Conservation (phyloP, 2,329 filamentous ascomycete genomes). For the Penicillium janthinellum region DNA sequence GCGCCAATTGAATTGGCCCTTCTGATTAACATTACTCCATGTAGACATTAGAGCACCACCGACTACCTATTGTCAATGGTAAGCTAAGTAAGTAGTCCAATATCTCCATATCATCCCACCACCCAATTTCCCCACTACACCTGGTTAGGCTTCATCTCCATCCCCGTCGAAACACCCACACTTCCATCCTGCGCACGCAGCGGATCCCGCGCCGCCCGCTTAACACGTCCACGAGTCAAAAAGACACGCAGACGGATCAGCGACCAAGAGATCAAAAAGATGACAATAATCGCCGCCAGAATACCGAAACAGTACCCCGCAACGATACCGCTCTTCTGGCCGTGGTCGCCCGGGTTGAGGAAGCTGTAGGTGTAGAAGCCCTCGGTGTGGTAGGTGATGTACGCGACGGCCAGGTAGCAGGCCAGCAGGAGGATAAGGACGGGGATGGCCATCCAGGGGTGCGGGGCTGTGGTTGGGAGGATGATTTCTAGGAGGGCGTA, state of each 20-base stretch:
- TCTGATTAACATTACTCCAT: slow-evolving; percentile 11
- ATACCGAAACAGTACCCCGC: slow-evolving; percentile 65
- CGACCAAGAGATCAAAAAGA: slow-evolving; percentile 56
- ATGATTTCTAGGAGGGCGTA: slow-evolving; percentile 77
- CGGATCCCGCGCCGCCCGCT: slow-evolving; percentile 27
- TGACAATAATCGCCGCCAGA: slow-evolving; percentile 55
- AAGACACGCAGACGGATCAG: slow-evolving; percentile 58
- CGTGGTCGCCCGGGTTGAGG: slow-evolving; percentile 61
- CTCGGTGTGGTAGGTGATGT: slow-evolving; percentile 68
- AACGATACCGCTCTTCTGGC: slow-evolving; percentile 54
- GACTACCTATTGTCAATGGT: not conserved
- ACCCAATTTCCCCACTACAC: not conserved
- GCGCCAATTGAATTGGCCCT: slow-evolving; percentile 1
- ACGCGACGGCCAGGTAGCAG: slow-evolving; percentile 73
- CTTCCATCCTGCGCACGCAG: not conserved
- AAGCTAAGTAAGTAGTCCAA: not conserved
- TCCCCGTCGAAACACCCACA: not conserved
- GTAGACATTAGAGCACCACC: slow-evolving; percentile 2
- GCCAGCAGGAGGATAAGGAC: slow-evolving; percentile 70
- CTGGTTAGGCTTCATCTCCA: slow-evolving; percentile 11
- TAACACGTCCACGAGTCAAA: slow-evolving; percentile 41
- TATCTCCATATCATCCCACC: not conserved
- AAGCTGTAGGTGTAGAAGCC: slow-evolving; percentile 78
- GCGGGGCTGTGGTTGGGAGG: slow-evolving; percentile 64
- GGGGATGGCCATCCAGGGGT: slow-evolving; percentile 66